Evolutionary conservation across 768 basidiomycete genomes (phyloP).

Genomic region (Hypholoma sublateritium): DNA sequence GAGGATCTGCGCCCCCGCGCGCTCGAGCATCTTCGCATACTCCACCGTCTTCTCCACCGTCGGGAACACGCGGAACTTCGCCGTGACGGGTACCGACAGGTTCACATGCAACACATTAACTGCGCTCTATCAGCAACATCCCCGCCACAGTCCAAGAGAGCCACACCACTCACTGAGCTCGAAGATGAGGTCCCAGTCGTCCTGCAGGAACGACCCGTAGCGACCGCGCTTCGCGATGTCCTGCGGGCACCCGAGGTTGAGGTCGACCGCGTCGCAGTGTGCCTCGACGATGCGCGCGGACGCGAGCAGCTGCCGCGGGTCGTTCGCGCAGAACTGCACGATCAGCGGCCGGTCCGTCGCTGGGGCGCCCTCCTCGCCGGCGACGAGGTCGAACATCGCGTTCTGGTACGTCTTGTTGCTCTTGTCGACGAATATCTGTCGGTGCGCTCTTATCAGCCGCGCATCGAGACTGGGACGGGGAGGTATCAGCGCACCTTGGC

Average conservation of each 20-base stretch:
- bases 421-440: conserved; percentile 62
- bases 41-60: conserved; percentile 84
- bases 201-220: conserved; percentile 91
- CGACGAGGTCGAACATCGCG: conserved; percentile 63
- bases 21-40: conserved; percentile 95
- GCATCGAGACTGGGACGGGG: neutral
- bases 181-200: conserved; percentile 91
- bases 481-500: conserved; percentile 57
- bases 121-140: neutral
- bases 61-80: conserved; percentile 92
- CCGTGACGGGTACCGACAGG: conserved; percentile 90
- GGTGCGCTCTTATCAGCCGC: neutral
- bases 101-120: conserved; percentile 86
- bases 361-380: conserved; percentile 83
- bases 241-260: conserved; percentile 94
- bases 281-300: conserved; percentile 77
- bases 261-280: conserved; percentile 89
- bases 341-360: conserved; percentile 79
- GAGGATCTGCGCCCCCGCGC: conserved; percentile 92
- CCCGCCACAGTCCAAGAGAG: neutral
- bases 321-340: conserved; percentile 93
- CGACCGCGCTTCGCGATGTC: conserved; percentile 87
- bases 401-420: conserved; percentile 56
- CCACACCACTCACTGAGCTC: conserved; percentile 64
- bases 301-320: conserved; percentile 72